phyloP scores from a whole-genome alignment of 352 stramenopile genomes.

The Globisporangium radiosum region DNA sequence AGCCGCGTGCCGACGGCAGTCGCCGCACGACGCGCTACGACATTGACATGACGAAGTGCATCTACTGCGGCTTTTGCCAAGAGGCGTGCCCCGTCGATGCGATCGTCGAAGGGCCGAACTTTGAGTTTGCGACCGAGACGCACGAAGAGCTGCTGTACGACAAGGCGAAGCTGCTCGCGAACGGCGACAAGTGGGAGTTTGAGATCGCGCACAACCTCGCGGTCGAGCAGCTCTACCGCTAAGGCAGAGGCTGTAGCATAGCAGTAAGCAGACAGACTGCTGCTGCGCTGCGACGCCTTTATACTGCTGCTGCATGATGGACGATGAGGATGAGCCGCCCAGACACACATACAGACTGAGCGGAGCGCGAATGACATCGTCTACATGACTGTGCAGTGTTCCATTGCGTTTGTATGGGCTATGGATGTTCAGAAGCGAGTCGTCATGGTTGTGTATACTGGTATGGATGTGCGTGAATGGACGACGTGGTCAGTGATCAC shows the following conservation, averaged over 20 bases:
- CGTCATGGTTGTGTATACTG: background rate
- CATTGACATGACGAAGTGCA: slow-evolving; percentile 99
- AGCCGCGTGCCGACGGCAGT: slow-evolving; percentile 95
- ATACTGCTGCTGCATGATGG: too few relatives aligned
- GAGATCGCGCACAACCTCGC: slow-evolving; percentile 99
- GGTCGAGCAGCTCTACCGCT: slow-evolving; percentile 98
- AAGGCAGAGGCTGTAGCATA: slow-evolving; percentile 24
- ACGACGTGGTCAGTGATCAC: too few relatives aligned
- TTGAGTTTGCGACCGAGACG: slow-evolving; percentile 99
- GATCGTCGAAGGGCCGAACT: slow-evolving; percentile 99
- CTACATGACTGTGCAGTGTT: too few relatives aligned
- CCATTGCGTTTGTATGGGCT: too few relatives aligned
- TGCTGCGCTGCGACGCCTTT: too few relatives aligned
- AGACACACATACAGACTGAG: too few relatives aligned
- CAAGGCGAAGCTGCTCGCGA: slow-evolving; percentile 99
- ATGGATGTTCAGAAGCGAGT: too few relatives aligned
- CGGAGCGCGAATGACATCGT: too few relatives aligned
- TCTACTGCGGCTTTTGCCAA: slow-evolving; percentile 98
- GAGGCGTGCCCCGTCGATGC: slow-evolving; percentile 97
- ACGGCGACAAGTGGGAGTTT: slow-evolving; percentile 99
- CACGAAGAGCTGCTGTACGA: slow-evolving; percentile 99
- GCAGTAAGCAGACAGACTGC: background rate
- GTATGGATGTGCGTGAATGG: background rate
- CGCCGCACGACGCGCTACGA: slow-evolving; percentile 99
- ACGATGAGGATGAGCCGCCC: too few relatives aligned